Percentiles rank a stretch among this genome's conserved stretches.
Evolutionary conservation across 2,329 filamentous ascomycete species (phyloP).

Genomic region (Rugonectria rugulosa): DNA sequence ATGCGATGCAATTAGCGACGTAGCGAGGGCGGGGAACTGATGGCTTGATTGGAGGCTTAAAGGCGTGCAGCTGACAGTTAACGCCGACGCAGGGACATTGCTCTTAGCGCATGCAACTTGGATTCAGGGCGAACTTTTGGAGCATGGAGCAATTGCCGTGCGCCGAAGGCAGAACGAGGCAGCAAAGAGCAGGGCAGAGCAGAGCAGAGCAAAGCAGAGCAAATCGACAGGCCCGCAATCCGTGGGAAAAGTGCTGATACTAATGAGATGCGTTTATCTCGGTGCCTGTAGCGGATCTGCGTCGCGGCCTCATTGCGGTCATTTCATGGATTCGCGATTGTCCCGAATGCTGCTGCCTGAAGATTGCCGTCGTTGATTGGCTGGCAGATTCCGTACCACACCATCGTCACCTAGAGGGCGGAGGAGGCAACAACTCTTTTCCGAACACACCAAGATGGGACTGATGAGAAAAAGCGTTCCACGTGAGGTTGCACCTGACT

Average conservation of each 20-base stretch:
- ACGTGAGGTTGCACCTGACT: conserved; percentile 13
- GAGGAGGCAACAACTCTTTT: no score
- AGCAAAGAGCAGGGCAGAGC: no score
- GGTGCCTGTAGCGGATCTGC: conserved; percentile 43
- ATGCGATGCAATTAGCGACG: conserved; percentile 19
- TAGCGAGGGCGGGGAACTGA: conserved; percentile 12
- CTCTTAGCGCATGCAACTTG: conserved; percentile 5
- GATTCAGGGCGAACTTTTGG: no score
- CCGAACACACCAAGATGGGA: no score
- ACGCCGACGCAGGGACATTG: conserved; percentile 15
- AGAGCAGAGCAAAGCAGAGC: conserved; percentile 6
- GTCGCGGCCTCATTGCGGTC: conserved; percentile 37
- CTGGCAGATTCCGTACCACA: not conserved
- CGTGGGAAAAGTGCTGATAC: conserved; percentile 23
- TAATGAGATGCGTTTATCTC: conserved; percentile 35
- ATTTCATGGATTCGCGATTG: conserved; percentile 29
- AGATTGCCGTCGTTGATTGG: conserved; percentile 30
- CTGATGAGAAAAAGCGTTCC: no score
- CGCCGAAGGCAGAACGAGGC: no score
- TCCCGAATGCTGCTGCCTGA: conserved; percentile 39
- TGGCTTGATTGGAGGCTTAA: conserved; percentile 11
- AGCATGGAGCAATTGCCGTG: no score
- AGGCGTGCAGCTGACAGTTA: conserved; percentile 14
- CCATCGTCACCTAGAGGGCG: no score
- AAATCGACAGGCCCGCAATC: not conserved